Conservation (phyloP, 73 alveolate genomes). For the Uronychia setigera region DNA sequence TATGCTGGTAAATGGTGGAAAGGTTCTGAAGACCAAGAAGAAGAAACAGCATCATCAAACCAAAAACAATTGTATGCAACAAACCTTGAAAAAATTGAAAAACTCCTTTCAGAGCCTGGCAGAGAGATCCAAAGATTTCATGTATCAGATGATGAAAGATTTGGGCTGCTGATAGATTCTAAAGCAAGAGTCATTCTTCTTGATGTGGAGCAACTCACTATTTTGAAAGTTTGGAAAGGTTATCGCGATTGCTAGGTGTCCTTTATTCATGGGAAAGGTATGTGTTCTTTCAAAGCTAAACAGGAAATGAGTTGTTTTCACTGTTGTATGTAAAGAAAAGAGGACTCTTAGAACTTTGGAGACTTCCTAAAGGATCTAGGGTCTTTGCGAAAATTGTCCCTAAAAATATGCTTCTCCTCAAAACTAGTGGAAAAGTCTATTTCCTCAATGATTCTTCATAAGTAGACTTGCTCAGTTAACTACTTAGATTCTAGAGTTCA, state of each 20-base stretch:
- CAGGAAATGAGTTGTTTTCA: background rate
- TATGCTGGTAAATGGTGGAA: too few relatives aligned
- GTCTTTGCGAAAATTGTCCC: background rate
- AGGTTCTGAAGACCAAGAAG: background rate
- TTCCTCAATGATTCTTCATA: background rate
- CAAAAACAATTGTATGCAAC: background rate
- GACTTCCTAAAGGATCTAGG: background rate
- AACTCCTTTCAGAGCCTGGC: background rate
- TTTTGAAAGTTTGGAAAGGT: background rate
- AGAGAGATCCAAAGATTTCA: background rate
- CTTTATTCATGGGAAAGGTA: background rate
- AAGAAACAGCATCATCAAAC: background rate
- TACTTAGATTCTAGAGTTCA: background rate
- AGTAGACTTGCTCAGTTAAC: background rate
- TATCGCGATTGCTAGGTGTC: background rate
- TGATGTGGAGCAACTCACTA: background rate
- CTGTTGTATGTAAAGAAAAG: background rate
- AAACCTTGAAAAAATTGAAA: background rate
- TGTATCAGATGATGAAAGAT: background rate
- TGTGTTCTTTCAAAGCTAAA: too few relatives aligned
- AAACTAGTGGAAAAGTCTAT: background rate
- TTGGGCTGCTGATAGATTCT: background rate
- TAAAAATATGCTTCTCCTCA: background rate
- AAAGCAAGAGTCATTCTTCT: background rate
- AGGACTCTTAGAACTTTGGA: background rate